A percentile compares a stretch with the other conserved stretches of the same genome.
phyloP scores from a whole-genome alignment of 257 asterid genomes.

The Vinca minor region DNA sequence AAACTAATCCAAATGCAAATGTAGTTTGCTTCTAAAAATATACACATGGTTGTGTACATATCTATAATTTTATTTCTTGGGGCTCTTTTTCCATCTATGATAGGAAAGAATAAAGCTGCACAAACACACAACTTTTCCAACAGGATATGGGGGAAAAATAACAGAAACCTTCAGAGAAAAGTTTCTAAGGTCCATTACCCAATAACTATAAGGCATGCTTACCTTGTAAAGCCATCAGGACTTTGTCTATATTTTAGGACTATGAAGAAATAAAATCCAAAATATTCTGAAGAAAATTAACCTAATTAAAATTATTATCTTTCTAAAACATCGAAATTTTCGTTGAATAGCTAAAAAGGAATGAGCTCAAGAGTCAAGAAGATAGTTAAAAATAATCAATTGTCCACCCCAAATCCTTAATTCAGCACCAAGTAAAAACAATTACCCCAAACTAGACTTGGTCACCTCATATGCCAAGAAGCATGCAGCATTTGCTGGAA shows the following conservation, averaged over 20 bases:
- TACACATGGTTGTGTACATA: too few species aligned
- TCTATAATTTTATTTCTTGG: too few species aligned
- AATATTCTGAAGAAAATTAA: background rate
- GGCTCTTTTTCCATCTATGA: too few species aligned
- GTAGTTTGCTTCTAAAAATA: too few species aligned
- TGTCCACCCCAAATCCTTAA: background rate
- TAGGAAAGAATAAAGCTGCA: too few species aligned
- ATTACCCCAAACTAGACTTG: slow-evolving; percentile 64
- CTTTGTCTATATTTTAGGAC: background rate
- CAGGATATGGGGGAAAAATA: too few species aligned
- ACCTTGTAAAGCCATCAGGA: background rate
- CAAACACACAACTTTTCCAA: too few species aligned
- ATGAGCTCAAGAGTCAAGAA: background rate
- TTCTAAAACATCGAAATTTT: background rate
- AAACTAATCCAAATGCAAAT: too few species aligned
- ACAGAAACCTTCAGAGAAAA: too few species aligned
- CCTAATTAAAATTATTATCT: background rate
- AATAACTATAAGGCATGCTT: background rate
- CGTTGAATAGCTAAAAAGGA: background rate
- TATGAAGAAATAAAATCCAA: background rate
- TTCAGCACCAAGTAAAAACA: background rate
- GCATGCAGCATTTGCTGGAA: slow-evolving; percentile 86
- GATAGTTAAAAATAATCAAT: background rate
- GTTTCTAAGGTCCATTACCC: too few species aligned
- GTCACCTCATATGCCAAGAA: slow-evolving; percentile 81